These are phyloP conservation scores for Acanthamoeba royreba DNA, from an alignment of 208 protist species.

Conservation along the genomic window DNA sequence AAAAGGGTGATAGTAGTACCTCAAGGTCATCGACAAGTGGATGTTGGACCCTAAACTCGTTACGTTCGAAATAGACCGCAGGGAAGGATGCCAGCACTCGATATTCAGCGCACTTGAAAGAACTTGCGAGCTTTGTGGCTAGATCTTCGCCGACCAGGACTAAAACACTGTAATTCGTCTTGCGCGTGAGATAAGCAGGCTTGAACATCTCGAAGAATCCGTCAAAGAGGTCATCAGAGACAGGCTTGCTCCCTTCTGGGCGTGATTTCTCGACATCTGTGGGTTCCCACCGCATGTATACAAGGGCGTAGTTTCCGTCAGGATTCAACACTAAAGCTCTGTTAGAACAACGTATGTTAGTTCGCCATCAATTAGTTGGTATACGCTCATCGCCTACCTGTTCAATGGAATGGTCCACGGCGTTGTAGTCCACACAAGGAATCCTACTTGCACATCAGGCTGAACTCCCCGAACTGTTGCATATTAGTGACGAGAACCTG, in stretches of 20 bases:
- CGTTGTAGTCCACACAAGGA: neutral
- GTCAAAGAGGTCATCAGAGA: too few species aligned
- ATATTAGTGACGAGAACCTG: neutral
- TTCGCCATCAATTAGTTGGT: too few species aligned
- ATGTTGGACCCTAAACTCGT: neutral
- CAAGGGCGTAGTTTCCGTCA: neutral
- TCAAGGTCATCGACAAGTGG: neutral
- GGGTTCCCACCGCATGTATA: neutral
- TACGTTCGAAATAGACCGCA: neutral
- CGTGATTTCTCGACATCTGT: neutral
- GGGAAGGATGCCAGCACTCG: neutral
- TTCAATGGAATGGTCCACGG: conserved; percentile 18
- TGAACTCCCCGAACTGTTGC: neutral
- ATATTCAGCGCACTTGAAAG: neutral
- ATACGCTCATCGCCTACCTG: too few species aligned
- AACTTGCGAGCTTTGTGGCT: neutral
- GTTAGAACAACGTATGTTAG: too few species aligned
- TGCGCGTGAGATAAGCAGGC: neutral
- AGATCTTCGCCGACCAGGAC: neutral
- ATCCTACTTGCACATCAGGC: neutral
- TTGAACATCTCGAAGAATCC: too few species aligned
- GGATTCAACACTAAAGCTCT: neutral
- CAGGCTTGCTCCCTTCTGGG: neutral
- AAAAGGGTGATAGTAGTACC: neutral
- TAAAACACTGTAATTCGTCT: neutral